Base-by-base conservation (phyloP, 768 basidiomycete species). In the Neoboletus magnificus region DNA sequence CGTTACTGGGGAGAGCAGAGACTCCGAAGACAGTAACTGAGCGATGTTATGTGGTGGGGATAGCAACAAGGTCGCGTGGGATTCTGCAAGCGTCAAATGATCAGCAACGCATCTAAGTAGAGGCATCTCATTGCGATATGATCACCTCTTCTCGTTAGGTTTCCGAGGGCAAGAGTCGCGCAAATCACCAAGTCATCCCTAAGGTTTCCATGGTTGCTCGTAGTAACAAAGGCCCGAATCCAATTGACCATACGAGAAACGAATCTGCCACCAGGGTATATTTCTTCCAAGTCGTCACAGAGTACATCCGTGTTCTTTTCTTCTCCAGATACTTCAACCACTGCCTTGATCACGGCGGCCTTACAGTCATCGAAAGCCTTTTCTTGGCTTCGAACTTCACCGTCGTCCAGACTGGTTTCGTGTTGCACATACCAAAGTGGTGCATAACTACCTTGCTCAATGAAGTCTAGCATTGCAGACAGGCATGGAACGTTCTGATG, bases 271-370 rank as follows among this genome's bases (percentile, higher is more conserved):
- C 87, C 86, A 6, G 86, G 84, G 40, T 76, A 69, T 18, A 69
- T 74, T 30, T 75, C 70, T 47, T 83, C 80, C 20, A 77, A 80
- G 42, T 82, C 79, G 59, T 87, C 84, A 85, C 89, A 92, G n/a
- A 93, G 74, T 9, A 86, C 81, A 48, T 91, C 85, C 57, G 81
- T 81, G 60, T 90, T 92, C 60, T 79, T 82, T 58, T 89, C 87
- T 66, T 92, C 89, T 37, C 91, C 91, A 10, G 90, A 83, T 39
- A 89, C 83, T 64, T 93, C 92, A 29, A 95, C 91, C 16, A 94
- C 82, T 3, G 87, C 82, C 63, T 93, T 92, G 70, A 93, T 86
- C 10, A 93, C 75, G 0, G 90, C 91, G 4, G 86, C 88, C 72
- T 94, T 95, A 73, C 91, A 91, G 29, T 86, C 81, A 60, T 85